phyloP scores from a whole-genome alignment of 2,329 filamentous ascomycete species.

The Septoria linicola region DNA sequence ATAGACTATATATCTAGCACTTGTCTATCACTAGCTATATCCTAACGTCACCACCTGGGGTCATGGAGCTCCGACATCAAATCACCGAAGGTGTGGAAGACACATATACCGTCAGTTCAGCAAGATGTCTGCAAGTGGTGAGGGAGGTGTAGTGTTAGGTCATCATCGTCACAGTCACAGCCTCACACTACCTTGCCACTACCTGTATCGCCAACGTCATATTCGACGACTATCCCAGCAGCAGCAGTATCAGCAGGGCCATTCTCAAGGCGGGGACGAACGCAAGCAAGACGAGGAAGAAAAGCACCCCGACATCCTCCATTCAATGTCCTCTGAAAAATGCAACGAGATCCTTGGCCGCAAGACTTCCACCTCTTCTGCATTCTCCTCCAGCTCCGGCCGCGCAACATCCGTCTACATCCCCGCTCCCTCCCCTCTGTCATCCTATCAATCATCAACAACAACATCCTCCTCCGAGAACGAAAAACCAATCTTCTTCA shows the following conservation, averaged over 20 bases:
- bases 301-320: background rate
- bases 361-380: background rate
- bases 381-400: background rate
- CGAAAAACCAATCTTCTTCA: background rate
- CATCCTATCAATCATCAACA: background rate
- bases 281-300: background rate
- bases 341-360: conserved; percentile 3
- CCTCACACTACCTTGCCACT: too few species aligned
- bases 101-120: too few species aligned
- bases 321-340: background rate
- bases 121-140: too few species aligned
- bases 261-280: too few species aligned
- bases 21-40: background rate
- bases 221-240: too few species aligned
- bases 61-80: too few species aligned
- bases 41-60: too few species aligned
- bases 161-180: too few species aligned
- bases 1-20: background rate
- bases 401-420: background rate
- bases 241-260: too few species aligned
- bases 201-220: too few species aligned
- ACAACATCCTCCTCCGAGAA: background rate
- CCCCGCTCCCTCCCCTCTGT: background rate
- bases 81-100: too few species aligned
- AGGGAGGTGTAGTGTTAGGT: too few species aligned